Percentiles rank a stretch among this genome's conserved stretches.
phyloP scores from a whole-genome alignment of 495 filamentous ascomycete genomes.

The Aspergillus panamensis region DNA sequence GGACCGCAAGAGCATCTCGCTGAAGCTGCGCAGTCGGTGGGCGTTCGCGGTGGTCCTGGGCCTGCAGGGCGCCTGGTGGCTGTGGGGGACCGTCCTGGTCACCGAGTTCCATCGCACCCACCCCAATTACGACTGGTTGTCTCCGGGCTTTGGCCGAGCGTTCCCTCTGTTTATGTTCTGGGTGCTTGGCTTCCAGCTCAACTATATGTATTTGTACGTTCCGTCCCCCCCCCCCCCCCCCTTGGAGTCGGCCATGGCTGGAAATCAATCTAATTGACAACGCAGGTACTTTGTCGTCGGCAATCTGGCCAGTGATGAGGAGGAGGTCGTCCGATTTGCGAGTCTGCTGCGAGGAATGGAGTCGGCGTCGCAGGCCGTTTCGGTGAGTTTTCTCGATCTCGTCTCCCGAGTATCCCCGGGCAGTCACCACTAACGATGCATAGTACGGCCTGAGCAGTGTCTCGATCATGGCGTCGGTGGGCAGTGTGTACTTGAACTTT shows the following conservation, averaged over 20 bases:
- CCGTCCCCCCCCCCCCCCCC: background rate
- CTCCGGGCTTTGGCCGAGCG: conserved; percentile 51
- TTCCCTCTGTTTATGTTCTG: conserved; percentile 59
- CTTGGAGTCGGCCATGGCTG: conserved; percentile 7
- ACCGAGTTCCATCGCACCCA: conserved; percentile 48
- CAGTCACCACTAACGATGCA: conserved; percentile 7
- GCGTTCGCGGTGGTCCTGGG: conserved; percentile 45
- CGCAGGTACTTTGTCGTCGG: conserved; percentile 58
- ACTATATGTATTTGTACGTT: conserved; percentile 59
- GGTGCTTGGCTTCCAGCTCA: conserved; percentile 58
- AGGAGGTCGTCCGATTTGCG: conserved; percentile 58
- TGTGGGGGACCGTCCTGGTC: conserved; percentile 56
- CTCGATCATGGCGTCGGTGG: conserved; percentile 54
- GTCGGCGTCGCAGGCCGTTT: conserved; percentile 59
- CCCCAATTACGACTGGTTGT: conserved; percentile 56
- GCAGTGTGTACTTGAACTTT: conserved; percentile 61
- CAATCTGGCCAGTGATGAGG: conserved; percentile 52
- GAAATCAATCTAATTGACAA: background rate
- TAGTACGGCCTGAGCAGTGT: conserved; percentile 56
- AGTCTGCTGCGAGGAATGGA: conserved; percentile 59
- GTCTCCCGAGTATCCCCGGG: background rate
- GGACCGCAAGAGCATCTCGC: conserved; percentile 45
- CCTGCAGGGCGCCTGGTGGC: conserved; percentile 59
- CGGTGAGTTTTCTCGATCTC: conserved; percentile 27
- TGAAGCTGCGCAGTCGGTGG: conserved; percentile 46